phyloP scores from a whole-genome alignment of 345 rosid genomes.

The Citrus unshiu region DNA sequence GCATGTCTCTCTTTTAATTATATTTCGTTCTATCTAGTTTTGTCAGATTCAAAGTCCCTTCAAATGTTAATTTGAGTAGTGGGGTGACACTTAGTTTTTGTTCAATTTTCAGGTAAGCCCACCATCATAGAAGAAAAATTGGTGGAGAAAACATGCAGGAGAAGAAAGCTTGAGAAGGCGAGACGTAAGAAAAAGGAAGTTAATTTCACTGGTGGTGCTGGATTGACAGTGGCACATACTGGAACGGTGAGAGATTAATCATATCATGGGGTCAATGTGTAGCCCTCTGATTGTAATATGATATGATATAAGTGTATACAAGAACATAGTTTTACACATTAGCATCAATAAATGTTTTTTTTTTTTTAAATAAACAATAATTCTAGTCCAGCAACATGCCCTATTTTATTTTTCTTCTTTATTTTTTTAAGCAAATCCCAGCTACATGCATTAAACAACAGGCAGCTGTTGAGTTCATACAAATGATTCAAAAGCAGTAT shows the following conservation, averaged over 20 bases:
- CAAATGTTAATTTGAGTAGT: not conserved
- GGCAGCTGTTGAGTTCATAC: too few relatives aligned
- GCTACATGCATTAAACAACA: too few relatives aligned
- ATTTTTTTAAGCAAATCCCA: too few relatives aligned
- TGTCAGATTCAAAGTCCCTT: not conserved
- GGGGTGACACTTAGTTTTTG: not conserved
- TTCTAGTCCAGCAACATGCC: too few relatives aligned
- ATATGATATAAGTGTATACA: not conserved
- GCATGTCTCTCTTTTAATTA: not conserved
- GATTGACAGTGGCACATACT: not conserved
- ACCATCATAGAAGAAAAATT: slow-evolving; percentile 2
- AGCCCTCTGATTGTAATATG: not conserved
- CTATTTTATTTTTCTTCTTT: too few relatives aligned
- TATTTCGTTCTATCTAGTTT: not conserved
- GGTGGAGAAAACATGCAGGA: slow-evolving; percentile 1
- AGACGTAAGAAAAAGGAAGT: not conserved
- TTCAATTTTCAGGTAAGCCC: slow-evolving; percentile 8
- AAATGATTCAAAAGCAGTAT: too few relatives aligned
- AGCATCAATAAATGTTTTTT: too few relatives aligned
- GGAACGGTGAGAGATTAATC: not conserved
- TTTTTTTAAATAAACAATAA: too few relatives aligned
- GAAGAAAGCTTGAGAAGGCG: slow-evolving; percentile 8
- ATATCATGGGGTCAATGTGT: not conserved
- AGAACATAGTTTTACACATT: not conserved
- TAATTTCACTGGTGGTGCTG: not conserved